Evolutionary conservation across 257 asterid genomes (phyloP), one percentile per base, ranked within the genome.

Genomic region (Solanum arcanum): DNA sequence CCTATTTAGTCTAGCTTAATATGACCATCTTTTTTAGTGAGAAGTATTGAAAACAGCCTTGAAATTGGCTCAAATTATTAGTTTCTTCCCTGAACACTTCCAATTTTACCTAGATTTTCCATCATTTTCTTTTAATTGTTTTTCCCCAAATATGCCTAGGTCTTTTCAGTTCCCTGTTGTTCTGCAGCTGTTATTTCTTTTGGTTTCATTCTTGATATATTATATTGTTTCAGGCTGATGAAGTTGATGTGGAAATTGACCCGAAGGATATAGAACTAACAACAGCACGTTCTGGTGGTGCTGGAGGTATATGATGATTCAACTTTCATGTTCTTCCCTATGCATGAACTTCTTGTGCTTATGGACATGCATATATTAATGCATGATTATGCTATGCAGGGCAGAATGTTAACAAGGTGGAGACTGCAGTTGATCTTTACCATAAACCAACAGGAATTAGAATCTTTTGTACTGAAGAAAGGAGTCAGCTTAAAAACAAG

Each of bases 321-420:
- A 80, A 15, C 59, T 52, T 44, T 74, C 86, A 83, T 87, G 89
- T 23, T 41, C 59, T 78, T 49, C 85, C 66, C 44, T 81, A 25
- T 14, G 16, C 84, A 25, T 78, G 69, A 29, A 31, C 44, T 80
- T 80, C 27, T 29, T 29, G 85, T 47, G 23, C 46, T 81, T 31
- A 9, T 18, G 20, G 46, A 81, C 44, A 6, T 81, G 69, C 39
- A 18, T 18, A 49, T 81, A 42, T 42, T 39, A 44, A 64, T 68
- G 59, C 84, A 86, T 88, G 86, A 68, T 80, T 89, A 87, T 88
- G 87, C 87, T 86, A 35, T 92, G 92, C 97, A 97, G 99, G 99
- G 88, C 99, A 97, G 92, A 97, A 97, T 93, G 99, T 97, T 74
- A 97, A 97, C 93, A 97, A 97, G 95, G 99, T 97, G 93, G 99